Evolutionary conservation across 164 flowering plant species (phyloP), one percentile per base, ranked within the genome.

Genomic region (Stephania yunnanensis): DNA sequence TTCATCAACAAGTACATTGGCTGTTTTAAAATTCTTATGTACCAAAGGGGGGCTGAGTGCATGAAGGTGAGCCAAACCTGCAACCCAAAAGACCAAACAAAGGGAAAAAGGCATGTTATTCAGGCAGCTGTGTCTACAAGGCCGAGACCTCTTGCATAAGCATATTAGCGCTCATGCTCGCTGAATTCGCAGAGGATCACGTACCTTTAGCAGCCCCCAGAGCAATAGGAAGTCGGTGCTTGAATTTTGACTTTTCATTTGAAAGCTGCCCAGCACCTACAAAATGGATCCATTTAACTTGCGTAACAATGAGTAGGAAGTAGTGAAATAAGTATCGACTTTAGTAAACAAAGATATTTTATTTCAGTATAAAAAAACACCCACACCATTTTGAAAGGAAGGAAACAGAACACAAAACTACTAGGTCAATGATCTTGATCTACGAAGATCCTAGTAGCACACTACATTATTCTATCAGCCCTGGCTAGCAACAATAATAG

Each of bases 1-100:
- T 77, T 90, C 97, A 85, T 94, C 95, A n/a, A 92, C 97, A 74
- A 94, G 95, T 71, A 94, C 97, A 78, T 94, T 92, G 66, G 85
- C 82, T 46, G 98, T 94, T 79, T 89, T 94, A 85, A 94, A 94
- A 79, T 91, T 87, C 83, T 89, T 91, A 77, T 94, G 98, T 71
- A 90, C 69, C 85, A 94, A 77, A 20, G 91, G 93, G 19, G 98
- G 98, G 80, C 87, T 89, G 74, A 89, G 67, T 42, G 92, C 79
- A 82, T 94, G 98, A 78, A 92, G 85, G 83, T 94, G 87, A 74
- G 88, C 90, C 88, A 92, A 83, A 78, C 98, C 98, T 94, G 89
- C 79, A 81, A 2, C 74, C 50, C 55, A 50, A 7, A 50, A 36
- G 42, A 36, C 42, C 42, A 36, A 50, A 50, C 69, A 67, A 77